A percentile compares a stretch with the other conserved stretches of the same genome.
Conservation (phyloP, 352 stramenopile species). For the Globisporangium emineosum region DNA sequence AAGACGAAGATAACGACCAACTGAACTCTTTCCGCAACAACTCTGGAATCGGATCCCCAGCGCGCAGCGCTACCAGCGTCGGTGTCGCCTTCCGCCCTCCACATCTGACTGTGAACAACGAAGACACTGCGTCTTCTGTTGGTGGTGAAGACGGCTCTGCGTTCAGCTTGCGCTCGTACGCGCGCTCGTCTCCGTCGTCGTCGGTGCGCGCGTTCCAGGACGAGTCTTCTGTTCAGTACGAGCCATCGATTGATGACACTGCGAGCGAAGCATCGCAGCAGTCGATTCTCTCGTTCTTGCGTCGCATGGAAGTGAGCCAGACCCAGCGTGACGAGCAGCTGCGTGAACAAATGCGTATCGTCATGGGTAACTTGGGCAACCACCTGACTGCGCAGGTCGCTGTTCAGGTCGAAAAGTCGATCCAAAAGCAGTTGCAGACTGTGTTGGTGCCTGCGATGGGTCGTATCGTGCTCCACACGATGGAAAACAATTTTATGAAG, state of each 20-base stretch:
- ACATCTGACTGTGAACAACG: constrained; percentile 24
- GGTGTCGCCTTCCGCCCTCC: not conserved
- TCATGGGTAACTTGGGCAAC: constrained; percentile 55
- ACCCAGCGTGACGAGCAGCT: constrained; percentile 65
- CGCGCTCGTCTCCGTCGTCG: constrained; percentile 72
- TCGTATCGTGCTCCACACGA: constrained; percentile 83
- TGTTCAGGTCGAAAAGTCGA: constrained; percentile 75
- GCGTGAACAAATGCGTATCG: constrained; percentile 60
- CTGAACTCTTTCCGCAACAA: constrained; percentile 8
- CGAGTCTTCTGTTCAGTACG: constrained; percentile 63
- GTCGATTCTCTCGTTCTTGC: constrained; percentile 51
- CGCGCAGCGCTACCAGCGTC: constrained; percentile 16
- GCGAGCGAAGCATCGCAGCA: constrained; percentile 57
- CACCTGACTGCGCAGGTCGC: constrained; percentile 60
- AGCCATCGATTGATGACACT: constrained; percentile 69
- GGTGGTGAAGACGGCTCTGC: constrained; percentile 47
- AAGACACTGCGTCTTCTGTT: constrained; percentile 47
- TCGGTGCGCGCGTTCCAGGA: constrained; percentile 78
- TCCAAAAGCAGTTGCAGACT: constrained; percentile 81
- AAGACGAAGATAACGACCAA: not conserved
- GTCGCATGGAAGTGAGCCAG: constrained; percentile 70
- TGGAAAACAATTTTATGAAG: constrained; percentile 90
- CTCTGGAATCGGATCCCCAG: constrained; percentile 17
- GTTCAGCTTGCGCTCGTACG: constrained; percentile 58
- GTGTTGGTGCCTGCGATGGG: constrained; percentile 82